These are phyloP conservation scores for Alternaria atra DNA, from an alignment of 2,329 filamentous ascomycete genomes.

Conservation along the genomic window DNA sequence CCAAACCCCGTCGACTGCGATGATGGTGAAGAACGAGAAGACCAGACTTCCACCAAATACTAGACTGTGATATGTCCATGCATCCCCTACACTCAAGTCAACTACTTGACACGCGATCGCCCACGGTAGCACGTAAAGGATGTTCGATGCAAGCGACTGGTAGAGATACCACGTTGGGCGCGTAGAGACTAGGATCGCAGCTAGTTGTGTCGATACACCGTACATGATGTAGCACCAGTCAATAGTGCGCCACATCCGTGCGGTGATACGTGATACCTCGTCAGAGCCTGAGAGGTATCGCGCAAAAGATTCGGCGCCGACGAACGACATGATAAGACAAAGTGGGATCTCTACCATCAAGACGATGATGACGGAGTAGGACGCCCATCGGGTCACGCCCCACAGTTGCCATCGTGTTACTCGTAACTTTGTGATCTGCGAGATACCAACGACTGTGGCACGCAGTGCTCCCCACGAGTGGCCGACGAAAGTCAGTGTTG, in stretches of 20 bases:
- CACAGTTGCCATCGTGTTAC: slow-evolving; percentile 44
- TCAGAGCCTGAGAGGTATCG: slow-evolving; percentile 67
- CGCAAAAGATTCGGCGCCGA: slow-evolving; percentile 69
- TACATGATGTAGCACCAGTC: slow-evolving; percentile 75
- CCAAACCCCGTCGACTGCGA: slow-evolving; percentile 63
- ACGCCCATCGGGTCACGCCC: slow-evolving; percentile 62
- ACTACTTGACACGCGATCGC: slow-evolving; percentile 65
- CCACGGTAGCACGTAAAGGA: slow-evolving; percentile 76
- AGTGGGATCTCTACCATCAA: slow-evolving; percentile 68
- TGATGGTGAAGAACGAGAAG: slow-evolving; percentile 69
- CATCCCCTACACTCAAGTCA: slow-evolving; percentile 57
- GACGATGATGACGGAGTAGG: slow-evolving; percentile 63
- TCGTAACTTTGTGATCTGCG: slow-evolving; percentile 18
- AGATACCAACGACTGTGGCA: slow-evolving; percentile 36
- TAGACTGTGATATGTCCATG: slow-evolving; percentile 73
- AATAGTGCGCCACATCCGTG: slow-evolving; percentile 69
- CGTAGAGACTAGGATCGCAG: slow-evolving; percentile 70
- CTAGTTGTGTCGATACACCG: slow-evolving; percentile 70
- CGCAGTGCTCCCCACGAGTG: slow-evolving; percentile 70
- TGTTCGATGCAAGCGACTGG: slow-evolving; percentile 71
- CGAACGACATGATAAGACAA: slow-evolving; percentile 68
- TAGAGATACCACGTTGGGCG: slow-evolving; percentile 72
- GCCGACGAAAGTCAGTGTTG: slow-evolving; percentile 70
- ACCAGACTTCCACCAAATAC: slow-evolving; percentile 75
- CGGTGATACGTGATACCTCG: slow-evolving; percentile 67